Evolutionary conservation across 208 protist genomes (phyloP).

Genomic region (Trypanosoma theileri): DNA sequence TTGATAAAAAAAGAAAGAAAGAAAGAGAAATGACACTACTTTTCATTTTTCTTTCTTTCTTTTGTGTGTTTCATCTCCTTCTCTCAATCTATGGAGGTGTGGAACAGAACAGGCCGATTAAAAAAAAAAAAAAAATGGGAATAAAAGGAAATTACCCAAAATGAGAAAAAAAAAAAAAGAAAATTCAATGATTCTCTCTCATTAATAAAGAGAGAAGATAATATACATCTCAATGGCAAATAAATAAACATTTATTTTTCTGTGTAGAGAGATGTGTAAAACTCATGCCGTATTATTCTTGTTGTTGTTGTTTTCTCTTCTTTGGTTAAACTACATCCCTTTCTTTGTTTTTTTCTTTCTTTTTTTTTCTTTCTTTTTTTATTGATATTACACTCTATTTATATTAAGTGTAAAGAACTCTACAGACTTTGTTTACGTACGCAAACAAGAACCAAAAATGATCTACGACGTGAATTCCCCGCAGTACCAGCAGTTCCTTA

Average conservation of each 20-base stretch:
- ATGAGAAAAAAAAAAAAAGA: background rate
- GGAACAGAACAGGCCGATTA: background rate
- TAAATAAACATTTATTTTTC: background rate
- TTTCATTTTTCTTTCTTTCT: too few species aligned
- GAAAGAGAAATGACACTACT: background rate
- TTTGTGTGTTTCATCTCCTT: too few species aligned
- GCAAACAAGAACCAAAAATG: conserved; percentile 43
- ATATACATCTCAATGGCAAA: background rate
- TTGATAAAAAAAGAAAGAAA: background rate
- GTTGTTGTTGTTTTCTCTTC: too few species aligned
- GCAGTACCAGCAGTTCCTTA: conserved; percentile 93
- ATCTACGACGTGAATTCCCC: conserved; percentile 93
- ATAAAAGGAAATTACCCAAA: background rate
- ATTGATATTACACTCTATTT: conserved; percentile 1
- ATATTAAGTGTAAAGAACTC: background rate
- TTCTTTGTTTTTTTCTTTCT: conserved; percentile 1
- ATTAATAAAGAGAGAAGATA: background rate
- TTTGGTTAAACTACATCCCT: background rate
- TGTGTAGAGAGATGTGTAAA: too few species aligned
- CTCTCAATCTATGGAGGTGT: background rate
- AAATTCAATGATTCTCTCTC: background rate
- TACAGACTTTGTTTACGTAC: background rate
- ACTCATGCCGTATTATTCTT: too few species aligned
- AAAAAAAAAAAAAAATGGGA: background rate
- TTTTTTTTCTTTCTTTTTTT: conserved; percentile 5